Evolutionary conservation across 495 filamentous ascomycete genomes (phyloP).

Genomic region (Usnea hakonensis): DNA sequence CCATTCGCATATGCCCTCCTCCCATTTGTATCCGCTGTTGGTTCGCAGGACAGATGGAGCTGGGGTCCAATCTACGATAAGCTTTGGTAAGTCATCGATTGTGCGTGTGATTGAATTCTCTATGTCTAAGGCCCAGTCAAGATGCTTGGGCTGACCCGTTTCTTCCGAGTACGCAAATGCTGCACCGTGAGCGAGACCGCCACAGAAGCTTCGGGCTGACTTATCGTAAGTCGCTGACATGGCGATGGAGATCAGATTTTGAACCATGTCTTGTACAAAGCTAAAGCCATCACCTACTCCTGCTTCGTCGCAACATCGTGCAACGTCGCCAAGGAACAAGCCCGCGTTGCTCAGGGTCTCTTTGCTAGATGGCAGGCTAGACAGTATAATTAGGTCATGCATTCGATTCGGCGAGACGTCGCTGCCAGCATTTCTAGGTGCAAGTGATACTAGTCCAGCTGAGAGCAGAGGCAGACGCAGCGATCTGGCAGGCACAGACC

Average conservation of each 20-base stretch:
- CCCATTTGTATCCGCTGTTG: conserved; percentile 42
- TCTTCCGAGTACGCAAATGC: conserved; percentile 43
- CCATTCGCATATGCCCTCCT: conserved; percentile 50
- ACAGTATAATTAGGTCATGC: background rate
- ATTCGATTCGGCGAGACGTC: background rate
- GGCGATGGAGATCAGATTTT: conserved; percentile 3
- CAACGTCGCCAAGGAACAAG: conserved; percentile 18
- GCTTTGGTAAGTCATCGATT: conserved; percentile 18
- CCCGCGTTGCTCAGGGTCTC: conserved; percentile 4
- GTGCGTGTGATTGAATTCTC: conserved; percentile 31
- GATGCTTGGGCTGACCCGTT: conserved; percentile 40
- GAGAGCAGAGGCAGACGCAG: conserved; percentile 8
- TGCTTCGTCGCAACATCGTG: conserved; percentile 19
- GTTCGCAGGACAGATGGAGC: conserved; percentile 10
- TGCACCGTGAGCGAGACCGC: conserved; percentile 38
- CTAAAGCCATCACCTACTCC: conserved; percentile 13
- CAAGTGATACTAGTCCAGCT: conserved; percentile 4
- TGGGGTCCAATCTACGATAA: conserved; percentile 20
- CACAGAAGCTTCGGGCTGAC: conserved; percentile 24
- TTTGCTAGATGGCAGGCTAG: conserved; percentile 2
- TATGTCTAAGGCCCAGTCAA: conserved; percentile 42
- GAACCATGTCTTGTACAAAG: conserved; percentile 11
- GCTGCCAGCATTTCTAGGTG: background rate
- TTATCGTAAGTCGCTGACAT: background rate
- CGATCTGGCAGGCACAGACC: background rate